These are phyloP conservation scores for Penicillium malachiteum DNA, from an alignment of 495 filamentous ascomycete genomes.

Conservation along the genomic window DNA sequence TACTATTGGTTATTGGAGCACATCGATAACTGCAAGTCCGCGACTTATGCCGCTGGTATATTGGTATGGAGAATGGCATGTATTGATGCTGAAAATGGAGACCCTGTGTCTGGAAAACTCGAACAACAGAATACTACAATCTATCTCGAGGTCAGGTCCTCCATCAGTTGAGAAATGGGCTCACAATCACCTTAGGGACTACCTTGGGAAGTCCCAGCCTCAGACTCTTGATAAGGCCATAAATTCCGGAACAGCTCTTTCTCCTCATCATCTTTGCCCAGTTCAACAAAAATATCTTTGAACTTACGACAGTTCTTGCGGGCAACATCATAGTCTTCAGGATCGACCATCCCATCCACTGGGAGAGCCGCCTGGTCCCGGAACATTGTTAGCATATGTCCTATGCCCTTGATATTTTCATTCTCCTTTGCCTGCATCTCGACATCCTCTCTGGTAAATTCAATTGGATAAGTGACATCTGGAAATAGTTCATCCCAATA, in stretches of 20 bases:
- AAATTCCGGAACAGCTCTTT: slow-evolving; percentile 24
- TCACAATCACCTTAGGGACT: too few species aligned
- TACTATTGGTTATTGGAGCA: too few species aligned
- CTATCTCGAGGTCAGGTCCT: too few species aligned
- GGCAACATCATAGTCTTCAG: slow-evolving; percentile 22
- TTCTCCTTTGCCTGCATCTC: slow-evolving; percentile 28
- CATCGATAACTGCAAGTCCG: too few species aligned
- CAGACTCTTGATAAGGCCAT: slow-evolving; percentile 38
- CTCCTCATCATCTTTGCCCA: slow-evolving; percentile 6
- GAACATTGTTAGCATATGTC: slow-evolving; percentile 24
- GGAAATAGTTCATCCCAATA: slow-evolving; percentile 30
- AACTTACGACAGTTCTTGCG: slow-evolving; percentile 17
- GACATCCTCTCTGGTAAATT: slow-evolving; percentile 30
- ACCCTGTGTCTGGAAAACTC: too few species aligned
- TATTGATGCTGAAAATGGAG: too few species aligned
- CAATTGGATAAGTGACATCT: slow-evolving; percentile 32
- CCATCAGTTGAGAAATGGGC: too few species aligned
- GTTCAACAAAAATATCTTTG: not conserved
- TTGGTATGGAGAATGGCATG: too few species aligned
- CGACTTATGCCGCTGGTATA: too few species aligned
- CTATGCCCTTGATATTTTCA: slow-evolving; percentile 21
- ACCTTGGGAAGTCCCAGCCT: slow-evolving; percentile 5
- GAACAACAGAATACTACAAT: too few species aligned
- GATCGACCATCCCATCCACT: slow-evolving; percentile 29
- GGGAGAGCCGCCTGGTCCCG: slow-evolving; percentile 27